Base-by-base conservation (phyloP, 2,329 filamentous ascomycete genomes). In the Xylaria polymorpha region DNA sequence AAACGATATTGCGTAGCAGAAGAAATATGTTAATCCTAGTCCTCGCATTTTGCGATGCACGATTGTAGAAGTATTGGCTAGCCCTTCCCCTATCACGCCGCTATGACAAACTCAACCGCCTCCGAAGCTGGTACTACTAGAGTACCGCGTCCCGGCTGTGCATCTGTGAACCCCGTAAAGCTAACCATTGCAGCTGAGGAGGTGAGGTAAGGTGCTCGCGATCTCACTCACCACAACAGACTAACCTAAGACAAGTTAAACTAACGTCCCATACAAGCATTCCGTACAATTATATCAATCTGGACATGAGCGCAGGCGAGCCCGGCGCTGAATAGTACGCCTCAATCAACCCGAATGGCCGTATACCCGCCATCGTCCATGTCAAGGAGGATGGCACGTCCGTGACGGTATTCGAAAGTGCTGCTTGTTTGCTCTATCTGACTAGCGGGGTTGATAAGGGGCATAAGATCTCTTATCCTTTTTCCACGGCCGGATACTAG, bases 301-400 rank as follows among this genome's bases (percentile, higher is more conserved):
- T 76, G 44, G 69, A 75, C 22, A 66, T 73, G 39, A 32, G 4
- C 7, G 22, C 59, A 37, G 66, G 69, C 14, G 74, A 76, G 15
- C 14, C 62, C 10, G 22, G 69, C 20, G 44, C 71, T 29, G 68
- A 74, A 9, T 77, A 74, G 75, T 76, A 57, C 57, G 41, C 43
- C 29, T 63, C 70, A n/a, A 74, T 76, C 61, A 76, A 76, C 57
- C 75, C 74, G 5, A 76, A 76, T 53, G 71, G 75, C 25, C 62
- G 64, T 6, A 51, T 74, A 14, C 74, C 74, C 4, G 74, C 74
- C 37, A 67, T 77, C 57, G 68, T 75, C 6, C 74, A 77, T 53
- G 64, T 73, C 35, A 73, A 74, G 35, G 72, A 73, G 4, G 73
- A 76, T 67, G 73, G 72, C 12, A 72, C 69, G 1, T 66, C 70